Evolutionary conservation across 2,329 filamentous ascomycete species (phyloP), one percentile per base, ranked within the genome.

Genomic region (Trichoderma arundinaceum): DNA sequence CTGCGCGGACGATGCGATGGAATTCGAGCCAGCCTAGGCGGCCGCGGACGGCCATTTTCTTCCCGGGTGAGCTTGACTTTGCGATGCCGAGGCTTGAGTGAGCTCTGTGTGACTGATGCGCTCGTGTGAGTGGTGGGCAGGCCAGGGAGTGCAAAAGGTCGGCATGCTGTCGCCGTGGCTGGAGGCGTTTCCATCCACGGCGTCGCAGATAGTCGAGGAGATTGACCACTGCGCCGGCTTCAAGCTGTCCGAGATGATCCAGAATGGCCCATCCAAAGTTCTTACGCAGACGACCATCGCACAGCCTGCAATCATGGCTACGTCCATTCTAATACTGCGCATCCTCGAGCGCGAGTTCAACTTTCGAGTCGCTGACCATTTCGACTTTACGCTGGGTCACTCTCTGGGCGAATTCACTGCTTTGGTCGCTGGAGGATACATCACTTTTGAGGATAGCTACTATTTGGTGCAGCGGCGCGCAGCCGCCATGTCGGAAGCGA

Each of bases 221-320:
- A 93, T 97, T 76, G 92, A 98, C 79, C 81, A 88, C 48, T 86
- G 87, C 32, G 84, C 96, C 72, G 86, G 90, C 71, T 88, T 89
- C 73, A 88, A 89, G 68, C 84, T 98, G 65, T 93, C 92, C 44
- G 82, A 84, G 32, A 84, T 94, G 66, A 97, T 97, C 71, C 88
- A 89, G 67, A 82, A 91, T 33, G 94, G 94, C 0, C 91, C 94
- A 1, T 92, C 91, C 71, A 88, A 87, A 64, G 80, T 84, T 59
- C 86, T 98, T 64, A 96, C 92, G 46, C 86, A 87, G 65, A 97
- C 94, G 4, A 87, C 91, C 69, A 94, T 96, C 75, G 91, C 94
- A 4, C 94, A 98, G 77, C 94, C 94, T 1, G 94, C 94, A 72
- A 97, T 97, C 77, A 96, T 98, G 92, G 92, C 93, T 13, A 95